Base-by-base conservation (phyloP, 2,329 filamentous ascomycete genomes). In the Dothiorella sarmentorum region DNA sequence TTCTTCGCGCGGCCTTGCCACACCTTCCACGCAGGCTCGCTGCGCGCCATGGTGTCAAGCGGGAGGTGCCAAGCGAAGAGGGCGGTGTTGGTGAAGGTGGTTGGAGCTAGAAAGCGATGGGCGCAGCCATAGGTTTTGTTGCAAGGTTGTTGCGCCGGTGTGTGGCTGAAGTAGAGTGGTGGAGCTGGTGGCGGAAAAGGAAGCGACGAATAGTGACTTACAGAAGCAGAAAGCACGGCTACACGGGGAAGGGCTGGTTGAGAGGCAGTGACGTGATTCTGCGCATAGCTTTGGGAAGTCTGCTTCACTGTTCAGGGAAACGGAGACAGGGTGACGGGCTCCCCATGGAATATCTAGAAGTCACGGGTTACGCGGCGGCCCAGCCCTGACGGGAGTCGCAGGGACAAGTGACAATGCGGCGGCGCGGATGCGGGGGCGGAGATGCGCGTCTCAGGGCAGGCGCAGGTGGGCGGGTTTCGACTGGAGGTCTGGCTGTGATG, bases 201-300 rank as follows among this genome's bases (percentile, higher is more conserved):
- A 53, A 53, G 49, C 49, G 49, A 18, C 47, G 53, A 10, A 18
- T 20, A 27, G 29, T 27, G 53, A 45, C 43, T 44, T 57, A 45
- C 40, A 45, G 53, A 57, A 45, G 53, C 7, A 35, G 53, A 37
- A 57, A 24, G 53, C n/a, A 31, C 53, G 17, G 24, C 33, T 53
- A 38, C 33, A 35, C 49, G 49, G 33, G n/a, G 24, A 20, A 40
- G 22, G 33, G 35, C 22, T 53, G 22, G 17, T 20, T 38, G 29
- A 29, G 27, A 38, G 42, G 3, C 9, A 9, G 43, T 47, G 53
- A 44, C 42, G 20, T 45, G 53, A 57, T 27, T 18, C 33, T 38
- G 31, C 29, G 53, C 53, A 57, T 57, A 29, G 42, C 43, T 57
- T 26, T 20, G 15, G 35, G n/a, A n/a, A 38, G 15, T 15, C 22